A percentile compares a stretch with the other conserved stretches of the same genome.
These are phyloP conservation scores for peach (Prunus persica) DNA, from an alignment of 306 rosid species.

Conservation along the genomic window DNA sequence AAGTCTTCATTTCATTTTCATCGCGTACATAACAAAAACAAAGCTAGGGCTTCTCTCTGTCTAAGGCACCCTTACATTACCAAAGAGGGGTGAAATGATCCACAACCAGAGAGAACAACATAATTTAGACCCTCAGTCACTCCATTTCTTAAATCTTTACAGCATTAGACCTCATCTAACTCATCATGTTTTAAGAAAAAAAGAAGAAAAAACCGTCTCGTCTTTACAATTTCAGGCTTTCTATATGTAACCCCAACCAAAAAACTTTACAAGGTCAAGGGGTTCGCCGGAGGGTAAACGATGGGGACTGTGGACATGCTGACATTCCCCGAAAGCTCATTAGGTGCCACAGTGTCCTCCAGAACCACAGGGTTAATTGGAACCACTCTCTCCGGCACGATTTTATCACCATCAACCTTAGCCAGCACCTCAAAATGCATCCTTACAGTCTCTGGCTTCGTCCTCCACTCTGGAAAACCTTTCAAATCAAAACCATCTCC, in stretches of 20 bases:
- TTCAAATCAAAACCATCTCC: conserved; percentile 53
- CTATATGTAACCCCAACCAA: conserved; percentile 3
- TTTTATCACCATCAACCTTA: conserved; percentile 80
- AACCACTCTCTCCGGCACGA: conserved; percentile 69
- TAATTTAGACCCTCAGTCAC: not conserved
- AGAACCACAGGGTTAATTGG: conserved; percentile 47
- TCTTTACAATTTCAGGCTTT: conserved; percentile 39
- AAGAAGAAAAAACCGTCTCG: not conserved
- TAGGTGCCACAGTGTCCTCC: conserved; percentile 52
- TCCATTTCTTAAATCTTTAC: not conserved
- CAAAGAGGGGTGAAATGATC: not conserved
- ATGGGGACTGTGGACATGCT: conserved; percentile 54
- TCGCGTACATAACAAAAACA: not conserved
- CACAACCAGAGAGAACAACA: not conserved
- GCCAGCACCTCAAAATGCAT: conserved; percentile 89
- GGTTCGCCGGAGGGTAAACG: conserved; percentile 54
- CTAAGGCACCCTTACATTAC: not conserved
- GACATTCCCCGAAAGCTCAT: conserved; percentile 40
- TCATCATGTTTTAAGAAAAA: not conserved
- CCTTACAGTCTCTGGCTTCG: conserved; percentile 65
- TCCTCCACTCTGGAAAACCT: conserved; percentile 76
- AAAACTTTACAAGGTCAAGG: conserved; percentile 45
- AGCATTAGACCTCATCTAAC: conserved; percentile 11
- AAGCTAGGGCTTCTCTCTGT: not conserved
- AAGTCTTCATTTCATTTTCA: not conserved